These are phyloP conservation scores for Colletotrichum musae DNA, from an alignment of 2,329 filamentous ascomycete genomes.

Conservation along the genomic window DNA sequence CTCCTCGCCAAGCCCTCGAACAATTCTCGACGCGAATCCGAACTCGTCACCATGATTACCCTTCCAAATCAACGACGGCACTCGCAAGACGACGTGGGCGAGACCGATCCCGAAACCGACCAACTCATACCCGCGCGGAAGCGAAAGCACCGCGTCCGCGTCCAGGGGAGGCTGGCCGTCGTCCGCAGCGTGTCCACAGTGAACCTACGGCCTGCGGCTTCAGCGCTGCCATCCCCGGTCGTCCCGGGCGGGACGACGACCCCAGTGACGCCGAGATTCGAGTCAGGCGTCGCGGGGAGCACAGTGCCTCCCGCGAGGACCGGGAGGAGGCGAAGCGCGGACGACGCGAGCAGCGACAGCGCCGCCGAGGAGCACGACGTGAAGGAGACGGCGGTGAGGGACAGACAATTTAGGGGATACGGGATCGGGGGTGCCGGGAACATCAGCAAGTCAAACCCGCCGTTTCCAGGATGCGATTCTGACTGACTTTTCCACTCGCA, in stretches of 20 bases:
- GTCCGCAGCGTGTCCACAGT: slow-evolving; percentile 53
- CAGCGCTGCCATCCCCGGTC: slow-evolving; percentile 27
- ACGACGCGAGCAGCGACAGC: slow-evolving; percentile 40
- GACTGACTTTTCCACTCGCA: slow-evolving; percentile 9
- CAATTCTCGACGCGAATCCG: not conserved
- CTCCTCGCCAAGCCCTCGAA: not conserved
- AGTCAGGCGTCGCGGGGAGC: slow-evolving; percentile 43
- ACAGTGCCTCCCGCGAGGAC: slow-evolving; percentile 17
- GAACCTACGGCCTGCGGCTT: slow-evolving; percentile 42
- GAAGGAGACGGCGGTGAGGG: slow-evolving; percentile 47
- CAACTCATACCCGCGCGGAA: slow-evolving; percentile 48
- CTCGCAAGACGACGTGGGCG: slow-evolving; percentile 39
- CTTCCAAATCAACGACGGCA: slow-evolving; percentile 29
- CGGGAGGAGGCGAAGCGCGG: slow-evolving; percentile 42
- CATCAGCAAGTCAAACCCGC: slow-evolving; percentile 50
- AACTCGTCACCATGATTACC: slow-evolving; percentile 1
- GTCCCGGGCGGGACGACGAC: slow-evolving; percentile 13
- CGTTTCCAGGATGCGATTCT: not conserved
- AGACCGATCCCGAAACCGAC: slow-evolving; percentile 50
- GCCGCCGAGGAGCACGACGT: slow-evolving; percentile 46
- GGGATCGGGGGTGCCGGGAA: slow-evolving; percentile 58
- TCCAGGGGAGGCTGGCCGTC: slow-evolving; percentile 54
- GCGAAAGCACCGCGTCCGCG: slow-evolving; percentile 52
- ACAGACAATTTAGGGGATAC: slow-evolving; percentile 53
- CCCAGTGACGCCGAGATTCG: slow-evolving; percentile 36